phyloP scores from a whole-genome alignment of 495 filamentous ascomycete species.

The Aspergillus avenaceus region DNA sequence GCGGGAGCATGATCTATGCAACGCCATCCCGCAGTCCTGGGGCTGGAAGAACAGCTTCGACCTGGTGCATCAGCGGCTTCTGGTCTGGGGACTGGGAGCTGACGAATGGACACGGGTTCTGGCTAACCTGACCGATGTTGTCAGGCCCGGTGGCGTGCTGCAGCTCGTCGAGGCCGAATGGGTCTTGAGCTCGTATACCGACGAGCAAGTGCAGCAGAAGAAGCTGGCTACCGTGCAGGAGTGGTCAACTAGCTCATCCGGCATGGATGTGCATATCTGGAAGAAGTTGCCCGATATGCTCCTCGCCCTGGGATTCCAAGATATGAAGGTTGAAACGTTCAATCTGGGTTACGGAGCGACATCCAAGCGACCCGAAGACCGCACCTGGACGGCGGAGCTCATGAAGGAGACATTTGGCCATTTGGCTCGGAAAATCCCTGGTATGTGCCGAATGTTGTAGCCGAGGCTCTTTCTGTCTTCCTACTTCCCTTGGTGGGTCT shows the following conservation, averaged over 20 bases:
- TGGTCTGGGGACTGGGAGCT: constrained; percentile 8
- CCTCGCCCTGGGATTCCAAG: not conserved
- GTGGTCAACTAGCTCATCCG: constrained; percentile 3
- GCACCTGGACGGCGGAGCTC: not conserved
- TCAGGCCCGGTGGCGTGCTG: constrained; percentile 5
- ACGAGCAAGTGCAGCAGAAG: not conserved
- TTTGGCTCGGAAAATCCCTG: constrained; percentile 4
- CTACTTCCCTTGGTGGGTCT: not conserved
- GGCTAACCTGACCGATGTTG: not conserved
- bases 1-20: constrained; percentile 5
- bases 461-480: not conserved
- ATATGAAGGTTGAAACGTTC: constrained; percentile 1
- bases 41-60: constrained; percentile 4
- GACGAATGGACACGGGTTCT: constrained; percentile 5
- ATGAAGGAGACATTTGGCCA: constrained; percentile 5
- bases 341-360: constrained; percentile 3
- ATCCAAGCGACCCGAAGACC: not conserved
- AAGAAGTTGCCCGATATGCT: constrained; percentile 4
- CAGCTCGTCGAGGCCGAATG: constrained; percentile 9
- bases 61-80: constrained; percentile 3
- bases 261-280: constrained; percentile 6
- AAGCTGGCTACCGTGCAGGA: constrained; percentile 2
- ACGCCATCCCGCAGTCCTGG: constrained; percentile 5
- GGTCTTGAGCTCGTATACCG: not conserved
- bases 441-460: too few relatives aligned